Base-by-base conservation (phyloP, 1,284 basidiomycete genomes). In the Sphaerobolus stellatus region DNA sequence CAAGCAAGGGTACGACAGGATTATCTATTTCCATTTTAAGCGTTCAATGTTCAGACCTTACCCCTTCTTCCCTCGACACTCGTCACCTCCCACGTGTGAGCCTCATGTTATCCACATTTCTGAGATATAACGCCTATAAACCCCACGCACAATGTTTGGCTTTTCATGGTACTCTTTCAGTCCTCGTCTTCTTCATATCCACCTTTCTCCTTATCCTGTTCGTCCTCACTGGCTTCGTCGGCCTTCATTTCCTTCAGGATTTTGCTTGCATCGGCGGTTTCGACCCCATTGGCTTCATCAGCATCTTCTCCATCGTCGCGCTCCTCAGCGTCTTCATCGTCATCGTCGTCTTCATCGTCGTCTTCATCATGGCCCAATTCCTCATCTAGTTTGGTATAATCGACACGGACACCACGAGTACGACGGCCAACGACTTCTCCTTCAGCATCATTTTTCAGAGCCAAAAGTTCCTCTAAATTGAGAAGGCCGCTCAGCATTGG, bases 361-460 rank as follows among this genome's bases (percentile, higher is more conserved):
- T 69, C 66, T 18, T 67, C 64, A 20, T 64, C 64, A n/a, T 57
- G 59, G 16, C 58, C 54, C 16, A 61, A 50, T 48, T 63, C 60
- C 2, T 61, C 64, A 28, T 64, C 46, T 24, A 69, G 69, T 46
- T 73, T 68, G 18, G 69, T 71, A 56, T 73, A 71, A 60, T 71
- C 69, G 50, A 71, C 49, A 38, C 67, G 66, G 22, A 69, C 65
- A 3, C 70, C 71, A 24, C 71, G 70, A 52, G 72, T 72, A 49
- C 71, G 66, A 24, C 69, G 63, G 8, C 60, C 60, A 14, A n/a
- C n/a, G n/a, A 64, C 63, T 1, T 58, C 60, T 48, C 71, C 68
- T 56, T 68, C 66, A 49, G 70, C 68, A 14, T 48, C 50, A 20
- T 54, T 53, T 38, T 68, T 66, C 38, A 72, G 52, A 9, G 62